Conservation (phyloP, 306 rosid species). For the Pterocarpus macrocarpus region DNA sequence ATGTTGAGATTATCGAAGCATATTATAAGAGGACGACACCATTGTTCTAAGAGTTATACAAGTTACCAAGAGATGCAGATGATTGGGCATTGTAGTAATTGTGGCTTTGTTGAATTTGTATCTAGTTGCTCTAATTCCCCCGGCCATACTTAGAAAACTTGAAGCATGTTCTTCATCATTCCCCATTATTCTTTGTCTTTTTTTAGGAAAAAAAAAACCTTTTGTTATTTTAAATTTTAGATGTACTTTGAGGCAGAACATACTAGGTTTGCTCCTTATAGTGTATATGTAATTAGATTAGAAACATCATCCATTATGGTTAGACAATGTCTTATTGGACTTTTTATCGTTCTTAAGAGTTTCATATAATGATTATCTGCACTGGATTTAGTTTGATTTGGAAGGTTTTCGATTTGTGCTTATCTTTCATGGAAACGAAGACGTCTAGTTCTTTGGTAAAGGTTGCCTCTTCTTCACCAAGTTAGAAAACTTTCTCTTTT, state of each 20-base stretch:
- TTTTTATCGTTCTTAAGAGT: background rate
- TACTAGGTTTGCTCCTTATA: background rate
- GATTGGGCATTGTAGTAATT: conserved; percentile 38
- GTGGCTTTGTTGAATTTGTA: conserved; percentile 49
- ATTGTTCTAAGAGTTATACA: conserved; percentile 55
- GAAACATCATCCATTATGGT: background rate
- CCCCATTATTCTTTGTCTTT: background rate
- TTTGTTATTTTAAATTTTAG: background rate
- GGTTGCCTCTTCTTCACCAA: no score
- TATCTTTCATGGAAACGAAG: no score
- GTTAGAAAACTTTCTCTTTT: no score
- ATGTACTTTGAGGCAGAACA: conserved; percentile 1
- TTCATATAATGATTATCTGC: background rate
- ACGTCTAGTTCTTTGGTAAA: no score
- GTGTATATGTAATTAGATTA: conserved; percentile 4
- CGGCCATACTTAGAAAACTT: conserved; percentile 6
- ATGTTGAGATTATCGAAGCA: conserved; percentile 66
- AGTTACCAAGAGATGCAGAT: conserved; percentile 61
- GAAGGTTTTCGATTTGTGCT: background rate
- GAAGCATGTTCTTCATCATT: background rate
- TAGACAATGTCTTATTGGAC: background rate
- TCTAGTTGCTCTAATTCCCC: background rate
- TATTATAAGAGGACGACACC: conserved; percentile 60
- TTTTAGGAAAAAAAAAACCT: no score
- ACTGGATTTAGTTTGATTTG: background rate